Base-by-base conservation (phyloP, 2,329 filamentous ascomycete species). In the Ceratocystis harringtonii region DNA sequence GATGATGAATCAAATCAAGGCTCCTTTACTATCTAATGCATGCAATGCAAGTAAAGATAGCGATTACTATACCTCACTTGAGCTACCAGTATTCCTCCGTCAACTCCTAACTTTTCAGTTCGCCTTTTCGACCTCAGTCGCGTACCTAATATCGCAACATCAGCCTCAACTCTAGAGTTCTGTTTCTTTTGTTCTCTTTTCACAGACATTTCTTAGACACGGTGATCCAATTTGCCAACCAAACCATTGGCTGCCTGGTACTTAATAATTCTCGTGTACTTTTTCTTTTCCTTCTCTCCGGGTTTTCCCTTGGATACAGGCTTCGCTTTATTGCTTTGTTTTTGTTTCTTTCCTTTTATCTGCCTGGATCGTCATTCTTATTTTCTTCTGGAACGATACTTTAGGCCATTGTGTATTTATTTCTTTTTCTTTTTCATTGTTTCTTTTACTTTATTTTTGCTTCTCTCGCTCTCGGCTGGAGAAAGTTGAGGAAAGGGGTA, bases 311-410 rank as follows among this genome's bases (percentile, higher is more conserved):
- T 57, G 60, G 44, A 60, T 52, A 30, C n/a, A 28, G 61, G 25
- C 41, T 58, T 60, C 12, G 25, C 19, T 52, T 58, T 61, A 32
- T 17, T 58, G 10, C 15, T 30, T 30, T 12, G n/a, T 48, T 43
- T 52, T n/a, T 64, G 5, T 61, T 28, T 63, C 8, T 52, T 32
- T 64, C 48, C 12, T 52, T 62, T 65, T 64, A n/a, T 55, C 57
- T 62, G 22, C 43, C 61, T 28, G 43, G 44, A 7, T 28, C 25
- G 25, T 17, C 52, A 57, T 22, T 57, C 15, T 19, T 28, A 12
- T 48, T 52, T 30, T 30, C 50, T 50, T 50, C 19, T 50, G 45
- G 45, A 50, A 50, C 45, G 45, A 50, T 50, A 50, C 19, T 50
- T 50, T 12, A n/a, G 45, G n/a, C 4, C 22, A 12, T 62, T 44